A percentile compares a stretch with the other conserved stretches of the same genome.
Evolutionary conservation across 495 filamentous ascomycete species (phyloP).

Genomic region (Talaromyces adpressus): DNA sequence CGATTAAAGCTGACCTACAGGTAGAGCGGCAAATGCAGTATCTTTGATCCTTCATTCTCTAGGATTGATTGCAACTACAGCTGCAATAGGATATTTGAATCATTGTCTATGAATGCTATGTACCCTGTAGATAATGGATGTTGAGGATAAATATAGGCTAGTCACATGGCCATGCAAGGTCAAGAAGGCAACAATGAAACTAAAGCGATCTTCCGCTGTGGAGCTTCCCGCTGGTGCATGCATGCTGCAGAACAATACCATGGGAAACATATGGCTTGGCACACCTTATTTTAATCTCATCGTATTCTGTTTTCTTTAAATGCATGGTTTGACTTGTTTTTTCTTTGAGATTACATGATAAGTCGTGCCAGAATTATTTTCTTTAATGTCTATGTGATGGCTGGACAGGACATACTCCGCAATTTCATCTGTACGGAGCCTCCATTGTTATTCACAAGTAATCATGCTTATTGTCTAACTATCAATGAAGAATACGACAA

Average conservation of each 20-base stretch:
- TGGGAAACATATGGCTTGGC: conserved; percentile 2
- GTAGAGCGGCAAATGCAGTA: neutral
- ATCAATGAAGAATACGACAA: neutral
- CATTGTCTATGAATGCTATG: neutral
- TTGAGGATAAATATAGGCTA: neutral
- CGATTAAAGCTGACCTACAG: neutral
- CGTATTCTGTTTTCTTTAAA: neutral
- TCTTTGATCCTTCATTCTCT: neutral
- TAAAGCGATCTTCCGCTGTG: neutral
- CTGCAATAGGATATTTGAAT: neutral
- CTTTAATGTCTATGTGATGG: neutral
- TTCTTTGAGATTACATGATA: neutral
- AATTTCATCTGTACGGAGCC: neutral
- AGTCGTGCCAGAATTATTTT: neutral
- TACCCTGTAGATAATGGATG: neutral
- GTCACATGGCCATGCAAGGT: neutral
- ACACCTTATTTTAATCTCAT: conserved; percentile 5
- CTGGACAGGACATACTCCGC: neutral
- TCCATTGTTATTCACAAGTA: neutral
- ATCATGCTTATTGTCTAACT: neutral
- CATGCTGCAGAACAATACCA: neutral
- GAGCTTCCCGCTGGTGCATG: neutral
- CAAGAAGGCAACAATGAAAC: neutral
- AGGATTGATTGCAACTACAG: neutral
- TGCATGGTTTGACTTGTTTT: neutral